Conservation (phyloP, 345 rosid genomes). For the Kernera saxatilis region DNA sequence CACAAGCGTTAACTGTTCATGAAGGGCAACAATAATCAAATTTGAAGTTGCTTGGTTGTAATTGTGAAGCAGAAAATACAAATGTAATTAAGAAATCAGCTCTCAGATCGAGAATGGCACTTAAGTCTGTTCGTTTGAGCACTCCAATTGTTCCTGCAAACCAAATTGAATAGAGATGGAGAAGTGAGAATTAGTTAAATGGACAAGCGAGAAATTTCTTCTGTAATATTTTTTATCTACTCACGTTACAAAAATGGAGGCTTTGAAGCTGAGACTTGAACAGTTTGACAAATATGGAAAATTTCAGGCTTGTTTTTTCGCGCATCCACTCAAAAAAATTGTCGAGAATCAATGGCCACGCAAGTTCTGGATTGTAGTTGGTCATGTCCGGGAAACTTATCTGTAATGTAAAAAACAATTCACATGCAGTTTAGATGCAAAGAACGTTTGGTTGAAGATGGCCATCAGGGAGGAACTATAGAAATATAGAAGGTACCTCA, state of each 20-base stretch:
- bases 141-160: no score
- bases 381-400: conserved; percentile 79
- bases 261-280: conserved; percentile 45
- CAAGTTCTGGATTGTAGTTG: conserved; percentile 78
- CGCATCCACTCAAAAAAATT: conserved; percentile 97
- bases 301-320: conserved; percentile 56
- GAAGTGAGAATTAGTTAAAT: no score
- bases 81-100: no score
- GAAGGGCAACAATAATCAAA: neutral
- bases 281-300: neutral
- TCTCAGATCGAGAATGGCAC: no score
- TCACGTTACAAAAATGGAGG: no score
- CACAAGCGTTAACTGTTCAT: neutral
- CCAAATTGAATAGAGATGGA: no score
- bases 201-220: no score
- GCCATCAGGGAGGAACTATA: neutral
- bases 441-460: neutral
- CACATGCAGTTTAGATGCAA: neutral
- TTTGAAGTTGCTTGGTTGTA: neutral
- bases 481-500: conserved; percentile 45
- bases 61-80: no score
- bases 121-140: no score
- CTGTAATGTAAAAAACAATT: conserved; percentile 38
- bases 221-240: no score
- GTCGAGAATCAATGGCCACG: conserved; percentile 96